Percentiles rank a stretch among this genome's conserved stretches.
phyloP scores from a whole-genome alignment of 495 filamentous ascomycete species.

The Schizothecium vesticola region DNA sequence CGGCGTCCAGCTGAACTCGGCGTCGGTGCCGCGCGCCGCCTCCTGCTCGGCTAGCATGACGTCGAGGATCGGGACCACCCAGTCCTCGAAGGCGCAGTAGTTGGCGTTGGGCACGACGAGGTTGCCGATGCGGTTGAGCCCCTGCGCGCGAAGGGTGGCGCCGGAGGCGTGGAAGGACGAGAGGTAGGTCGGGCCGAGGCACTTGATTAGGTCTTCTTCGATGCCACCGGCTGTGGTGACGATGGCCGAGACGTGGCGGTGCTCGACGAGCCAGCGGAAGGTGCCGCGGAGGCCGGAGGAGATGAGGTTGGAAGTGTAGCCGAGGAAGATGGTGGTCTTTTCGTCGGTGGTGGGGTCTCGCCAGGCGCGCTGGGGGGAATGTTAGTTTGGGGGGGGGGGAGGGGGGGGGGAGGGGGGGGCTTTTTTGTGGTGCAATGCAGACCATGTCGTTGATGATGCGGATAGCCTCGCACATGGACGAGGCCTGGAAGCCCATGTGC shows the following conservation, averaged over 20 bases:
- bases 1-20: constrained; percentile 82
- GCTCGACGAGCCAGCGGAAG: constrained; percentile 84
- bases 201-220: constrained; percentile 98
- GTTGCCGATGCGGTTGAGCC: constrained; percentile 93
- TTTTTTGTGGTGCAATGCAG: no score
- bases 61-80: constrained; percentile 88
- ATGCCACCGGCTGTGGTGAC: constrained; percentile 96
- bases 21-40: constrained; percentile 58
- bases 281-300: constrained; percentile 91
- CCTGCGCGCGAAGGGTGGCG: constrained; percentile 67
- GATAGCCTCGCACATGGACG: constrained; percentile 74
- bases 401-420: no score
- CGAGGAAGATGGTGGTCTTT: constrained; percentile 87
- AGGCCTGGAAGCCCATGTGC: constrained; percentile 89
- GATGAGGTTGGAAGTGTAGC: constrained; percentile 94
- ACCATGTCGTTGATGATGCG: constrained; percentile 95
- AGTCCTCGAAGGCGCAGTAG: constrained; percentile 96
- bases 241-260: constrained; percentile 83
- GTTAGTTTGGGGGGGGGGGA: no score
- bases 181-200: constrained; percentile 87
- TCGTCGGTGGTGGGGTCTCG: constrained; percentile 65
- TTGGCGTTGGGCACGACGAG: constrained; percentile 94
- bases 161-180: constrained; percentile 74
- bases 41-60: constrained; percentile 91
- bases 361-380: constrained; percentile 60